phyloP scores from a whole-genome alignment of 805 yeast genomes.

The Lipomyces spencermartinsiae region DNA sequence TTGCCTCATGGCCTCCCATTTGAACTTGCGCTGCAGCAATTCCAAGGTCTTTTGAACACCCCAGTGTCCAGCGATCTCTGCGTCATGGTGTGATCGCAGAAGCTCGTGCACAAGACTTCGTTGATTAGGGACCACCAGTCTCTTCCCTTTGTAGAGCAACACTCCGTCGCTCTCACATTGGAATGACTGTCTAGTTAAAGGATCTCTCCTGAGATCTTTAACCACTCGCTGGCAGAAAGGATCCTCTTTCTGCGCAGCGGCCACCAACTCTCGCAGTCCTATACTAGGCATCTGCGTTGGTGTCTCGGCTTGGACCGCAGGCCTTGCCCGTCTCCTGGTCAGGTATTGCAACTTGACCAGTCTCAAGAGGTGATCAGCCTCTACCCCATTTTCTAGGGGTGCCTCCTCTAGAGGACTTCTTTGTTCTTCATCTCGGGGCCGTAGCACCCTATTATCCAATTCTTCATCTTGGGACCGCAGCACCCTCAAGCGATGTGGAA shows the following conservation, averaged over 20 bases:
- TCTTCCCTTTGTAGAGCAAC: neutral
- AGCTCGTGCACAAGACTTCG: slow-evolving; percentile 11
- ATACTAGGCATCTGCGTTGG: neutral
- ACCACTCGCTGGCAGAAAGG: slow-evolving; percentile 1
- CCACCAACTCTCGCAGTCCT: slow-evolving; percentile 7
- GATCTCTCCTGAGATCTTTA: slow-evolving; percentile 3
- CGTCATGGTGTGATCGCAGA: slow-evolving; percentile 6
- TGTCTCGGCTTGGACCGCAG: slow-evolving; percentile 7
- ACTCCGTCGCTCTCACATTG: slow-evolving; percentile 3
- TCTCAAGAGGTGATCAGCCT: slow-evolving; percentile 1
- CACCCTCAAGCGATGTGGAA: too few relatives aligned
- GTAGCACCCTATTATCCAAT: too few relatives aligned
- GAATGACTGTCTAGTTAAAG: neutral
- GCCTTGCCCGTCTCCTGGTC: slow-evolving; percentile 5
- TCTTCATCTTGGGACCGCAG: too few relatives aligned
- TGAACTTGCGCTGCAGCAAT: neutral
- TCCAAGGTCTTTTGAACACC: neutral
- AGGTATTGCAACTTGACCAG: slow-evolving; percentile 3
- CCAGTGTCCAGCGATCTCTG: slow-evolving; percentile 2
- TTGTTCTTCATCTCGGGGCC: too few relatives aligned
- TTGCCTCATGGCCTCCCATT: neutral
- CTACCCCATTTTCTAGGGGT: neutral
- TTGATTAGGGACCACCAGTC: slow-evolving; percentile 15
- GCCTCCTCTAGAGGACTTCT: neutral
- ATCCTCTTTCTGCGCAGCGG: slow-evolving; percentile 7